Evolutionary conservation across 108 stramenopile species (phyloP).

Genomic region (Pseudonitzschia delicatissima): DNA sequence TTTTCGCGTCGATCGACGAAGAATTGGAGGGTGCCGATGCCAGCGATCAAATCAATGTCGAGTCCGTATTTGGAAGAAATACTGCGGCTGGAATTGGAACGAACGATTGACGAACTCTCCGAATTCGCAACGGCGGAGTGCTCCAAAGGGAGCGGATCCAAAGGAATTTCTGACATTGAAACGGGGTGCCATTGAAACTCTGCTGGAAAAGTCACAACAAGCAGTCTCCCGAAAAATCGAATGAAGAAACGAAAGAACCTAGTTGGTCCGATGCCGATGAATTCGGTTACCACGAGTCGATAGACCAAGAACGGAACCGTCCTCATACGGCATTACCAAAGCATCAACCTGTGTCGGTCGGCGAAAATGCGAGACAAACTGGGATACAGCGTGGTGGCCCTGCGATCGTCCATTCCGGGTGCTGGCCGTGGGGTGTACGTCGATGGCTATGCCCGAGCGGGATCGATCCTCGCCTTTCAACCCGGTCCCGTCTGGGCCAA

Average conservation of each 20-base stretch:
- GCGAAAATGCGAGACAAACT: constrained; percentile 39
- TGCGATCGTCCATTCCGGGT: constrained; percentile 64
- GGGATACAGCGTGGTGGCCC: constrained; percentile 47
- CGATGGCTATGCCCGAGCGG: constrained; percentile 74
- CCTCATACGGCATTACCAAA: constrained; percentile 71
- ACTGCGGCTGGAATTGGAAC: constrained; percentile 21
- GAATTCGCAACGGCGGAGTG: constrained; percentile 12
- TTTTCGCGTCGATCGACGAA: constrained; percentile 51
- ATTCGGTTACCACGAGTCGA: constrained; percentile 28
- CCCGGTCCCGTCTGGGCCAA: constrained; percentile 81
- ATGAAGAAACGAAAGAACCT: neutral
- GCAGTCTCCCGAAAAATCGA: neutral
- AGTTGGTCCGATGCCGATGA: constrained; percentile 34
- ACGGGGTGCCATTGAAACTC: constrained; percentile 46
- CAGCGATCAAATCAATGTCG: constrained; percentile 1
- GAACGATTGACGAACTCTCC: constrained; percentile 12
- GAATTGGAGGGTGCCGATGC: constrained; percentile 33
- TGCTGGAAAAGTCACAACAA: constrained; percentile 24
- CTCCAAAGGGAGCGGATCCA: constrained; percentile 27
- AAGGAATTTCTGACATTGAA: constrained; percentile 49
- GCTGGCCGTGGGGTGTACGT: constrained; percentile 83
- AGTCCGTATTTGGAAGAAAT: constrained; percentile 17
- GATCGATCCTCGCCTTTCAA: constrained; percentile 76
- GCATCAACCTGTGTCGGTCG: constrained; percentile 64
- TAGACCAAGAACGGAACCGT: constrained; percentile 32